Evolutionary conservation across 768 basidiomycete species (phyloP), one percentile per base, ranked within the genome.

Genomic region (Leccinum subgranulosum): DNA sequence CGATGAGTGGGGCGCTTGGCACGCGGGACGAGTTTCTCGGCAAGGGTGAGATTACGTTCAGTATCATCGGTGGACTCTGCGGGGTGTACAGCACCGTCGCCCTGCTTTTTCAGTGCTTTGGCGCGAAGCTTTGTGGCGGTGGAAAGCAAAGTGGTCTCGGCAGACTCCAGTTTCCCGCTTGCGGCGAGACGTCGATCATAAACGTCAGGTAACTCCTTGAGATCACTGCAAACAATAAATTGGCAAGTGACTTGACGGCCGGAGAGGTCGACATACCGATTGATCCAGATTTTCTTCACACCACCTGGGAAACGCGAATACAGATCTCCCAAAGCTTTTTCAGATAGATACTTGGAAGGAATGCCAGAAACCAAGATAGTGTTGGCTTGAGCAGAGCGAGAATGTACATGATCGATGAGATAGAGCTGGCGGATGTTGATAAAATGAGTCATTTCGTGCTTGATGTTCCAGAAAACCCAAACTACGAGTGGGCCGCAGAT

Each of bases 361-460:
- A 98, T 87, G 45, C 94, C 94, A 4, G 93, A 94, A 59, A 98
- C 79, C 46, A 98, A 85, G 21, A 98, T 80, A 4, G 96, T 95
- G 62, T 86, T 90, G 7, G 96, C 94, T 72, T 94, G 93, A 0
- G 93, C 84, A 8, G 88, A 84, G 43, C 81, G 80, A 0, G 92
- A 81, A 65, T 97, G 91, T 7, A 72, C 76, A 3, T 84, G 83
- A 60, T 84, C 81, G 63, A 94, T 83, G 34, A 98, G 85, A 74
- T 90, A 85, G 47, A 84, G 78, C 67, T 98, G 96, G 29, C 96
- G 89, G 15, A 85, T 80, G 43, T 78, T 77, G 55, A 97, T 74
- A 70, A 92, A 98, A 60, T 90, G 81, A 2, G 68, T 65, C 89
- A 97, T 91, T 68, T 98, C 95, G 9, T 69, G 64, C 63, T 80